A percentile compares a stretch with the other conserved stretches of the same genome.
Evolutionary conservation across 2,329 filamentous ascomycete species (phyloP).

Genomic region (Scytalidium sp.): DNA sequence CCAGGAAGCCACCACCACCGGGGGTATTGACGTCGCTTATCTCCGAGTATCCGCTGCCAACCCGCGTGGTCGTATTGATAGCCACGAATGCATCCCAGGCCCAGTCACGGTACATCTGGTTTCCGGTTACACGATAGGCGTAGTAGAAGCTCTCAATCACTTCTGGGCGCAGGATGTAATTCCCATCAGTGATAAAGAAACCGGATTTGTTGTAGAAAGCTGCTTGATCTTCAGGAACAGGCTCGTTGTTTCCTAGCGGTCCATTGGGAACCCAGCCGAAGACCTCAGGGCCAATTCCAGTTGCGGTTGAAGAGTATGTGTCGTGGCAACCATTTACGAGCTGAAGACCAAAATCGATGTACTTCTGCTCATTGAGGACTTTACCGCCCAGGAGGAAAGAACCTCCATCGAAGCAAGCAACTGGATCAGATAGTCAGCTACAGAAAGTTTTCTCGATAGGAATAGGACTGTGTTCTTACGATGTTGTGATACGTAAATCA

Average conservation of each 20-base stretch:
- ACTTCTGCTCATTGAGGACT: constrained; percentile 61
- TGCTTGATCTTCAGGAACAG: constrained; percentile 39
- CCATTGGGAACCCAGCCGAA: constrained; percentile 59
- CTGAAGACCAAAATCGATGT: constrained; percentile 70
- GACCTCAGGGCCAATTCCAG: constrained; percentile 73
- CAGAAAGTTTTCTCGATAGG: neutral
- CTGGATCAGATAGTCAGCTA: constrained; percentile 28
- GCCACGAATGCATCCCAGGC: constrained; percentile 74
- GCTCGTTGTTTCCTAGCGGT: constrained; percentile 34
- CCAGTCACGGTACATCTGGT: constrained; percentile 77
- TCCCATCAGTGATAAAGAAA: constrained; percentile 62
- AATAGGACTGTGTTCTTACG: constrained; percentile 15
- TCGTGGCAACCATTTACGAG: constrained; percentile 71
- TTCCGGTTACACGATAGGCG: constrained; percentile 75
- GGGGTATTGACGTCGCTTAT: constrained; percentile 62
- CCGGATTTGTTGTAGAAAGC: constrained; percentile 65
- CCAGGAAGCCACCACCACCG: constrained; percentile 57
- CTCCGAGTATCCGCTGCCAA: constrained; percentile 64
- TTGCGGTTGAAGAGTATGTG: constrained; percentile 67
- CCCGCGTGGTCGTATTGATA: constrained; percentile 61
- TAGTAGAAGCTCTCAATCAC: constrained; percentile 86
- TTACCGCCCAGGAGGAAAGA: constrained; percentile 82
- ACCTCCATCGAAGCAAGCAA: constrained; percentile 81
- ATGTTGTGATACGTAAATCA: constrained; percentile 44
- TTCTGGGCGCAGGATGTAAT: constrained; percentile 74